Percentiles rank a stretch among this genome's conserved stretches.
These are phyloP conservation scores for Schoenoplectus tabernaemontani DNA, from an alignment of 202 grass and related monocot species.

Conservation along the genomic window DNA sequence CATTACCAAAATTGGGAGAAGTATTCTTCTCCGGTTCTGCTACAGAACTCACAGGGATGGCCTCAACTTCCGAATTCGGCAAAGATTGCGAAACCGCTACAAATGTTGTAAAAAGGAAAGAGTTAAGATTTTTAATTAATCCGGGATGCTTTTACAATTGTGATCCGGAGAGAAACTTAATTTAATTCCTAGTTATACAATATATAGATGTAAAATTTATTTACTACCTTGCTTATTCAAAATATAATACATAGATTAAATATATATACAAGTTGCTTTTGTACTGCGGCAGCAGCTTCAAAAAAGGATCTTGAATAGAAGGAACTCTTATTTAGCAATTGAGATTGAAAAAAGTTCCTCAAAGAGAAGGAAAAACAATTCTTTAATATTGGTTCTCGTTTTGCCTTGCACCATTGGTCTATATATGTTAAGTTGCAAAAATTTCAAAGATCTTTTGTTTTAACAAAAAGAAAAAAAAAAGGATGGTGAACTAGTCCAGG, in stretches of 20 bases:
- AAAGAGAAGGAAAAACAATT: background rate
- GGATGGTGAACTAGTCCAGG: background rate
- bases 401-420: background rate
- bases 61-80: background rate
- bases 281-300: background rate
- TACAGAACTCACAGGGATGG: background rate
- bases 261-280: background rate
- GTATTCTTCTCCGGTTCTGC: background rate
- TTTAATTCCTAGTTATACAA: no score
- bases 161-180: background rate
- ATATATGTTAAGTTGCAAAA: background rate
- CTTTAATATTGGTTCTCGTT: background rate
- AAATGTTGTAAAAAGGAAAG: background rate
- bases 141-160: background rate
- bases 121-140: background rate
- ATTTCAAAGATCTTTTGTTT: background rate
- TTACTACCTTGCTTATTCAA: background rate
- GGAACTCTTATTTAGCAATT: background rate
- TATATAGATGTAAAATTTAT: background rate
- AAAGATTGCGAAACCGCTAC: conserved; percentile 23
- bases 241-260: background rate
- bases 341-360: background rate
- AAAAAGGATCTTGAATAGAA: background rate
- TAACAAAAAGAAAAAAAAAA: background rate
- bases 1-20: conserved; percentile 1